Evolutionary conservation across 78 protist species (phyloP).

Genomic region (Dictyostelium firmibasis): DNA sequence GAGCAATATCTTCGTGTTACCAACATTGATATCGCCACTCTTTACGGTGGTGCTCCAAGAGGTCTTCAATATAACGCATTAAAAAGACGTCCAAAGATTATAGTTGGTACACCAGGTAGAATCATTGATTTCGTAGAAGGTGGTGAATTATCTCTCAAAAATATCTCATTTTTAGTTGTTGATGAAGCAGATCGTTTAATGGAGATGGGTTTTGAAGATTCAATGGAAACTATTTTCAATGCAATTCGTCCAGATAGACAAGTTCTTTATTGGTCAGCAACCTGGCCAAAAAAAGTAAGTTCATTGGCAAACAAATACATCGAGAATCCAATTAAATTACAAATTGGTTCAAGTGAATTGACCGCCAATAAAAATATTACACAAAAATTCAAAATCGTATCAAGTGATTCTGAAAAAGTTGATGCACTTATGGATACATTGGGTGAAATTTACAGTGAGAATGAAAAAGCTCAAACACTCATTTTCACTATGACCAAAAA

Average conservation of each 20-base stretch:
- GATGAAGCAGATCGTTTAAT: constrained; percentile 99
- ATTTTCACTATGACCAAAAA: constrained; percentile 76
- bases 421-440: constrained; percentile 12
- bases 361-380: constrained; percentile 89
- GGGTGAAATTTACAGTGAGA: not conserved
- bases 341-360: constrained; percentile 81
- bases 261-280: constrained; percentile 99
- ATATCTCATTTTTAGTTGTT: constrained; percentile 95
- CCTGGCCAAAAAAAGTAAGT: constrained; percentile 98
- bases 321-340: constrained; percentile 63
- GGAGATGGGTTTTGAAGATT: constrained; percentile 98
- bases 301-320: constrained; percentile 88
- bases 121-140: constrained; percentile 95
- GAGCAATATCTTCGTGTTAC: not conserved
- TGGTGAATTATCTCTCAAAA: constrained; percentile 82
- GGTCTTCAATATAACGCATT: constrained; percentile 91
- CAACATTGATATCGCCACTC: not conserved
- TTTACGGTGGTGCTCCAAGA: constrained; percentile 53
- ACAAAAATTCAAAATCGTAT: constrained; percentile 72
- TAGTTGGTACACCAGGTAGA: constrained; percentile 99
- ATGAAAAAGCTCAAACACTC: constrained; percentile 15
- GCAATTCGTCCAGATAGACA: constrained; percentile 95
- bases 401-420: constrained; percentile 17
- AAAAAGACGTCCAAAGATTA: constrained; percentile 89
- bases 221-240: constrained; percentile 84